Evolutionary conservation across 345 rosid species (phyloP).

Genomic region (Acer saccharum): DNA sequence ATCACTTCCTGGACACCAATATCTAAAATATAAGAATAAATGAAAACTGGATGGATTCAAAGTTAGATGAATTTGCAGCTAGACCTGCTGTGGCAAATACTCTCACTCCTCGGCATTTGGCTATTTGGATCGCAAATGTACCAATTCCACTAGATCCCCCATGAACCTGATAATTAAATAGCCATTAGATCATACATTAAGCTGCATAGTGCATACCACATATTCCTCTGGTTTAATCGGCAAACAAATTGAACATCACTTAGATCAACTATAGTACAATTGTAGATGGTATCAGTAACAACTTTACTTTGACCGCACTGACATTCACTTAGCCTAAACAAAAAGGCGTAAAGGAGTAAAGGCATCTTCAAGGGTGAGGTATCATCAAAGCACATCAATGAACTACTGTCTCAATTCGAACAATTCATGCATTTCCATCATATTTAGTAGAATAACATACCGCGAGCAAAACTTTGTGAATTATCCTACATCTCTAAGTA

Average conservation of each 20-base stretch:
- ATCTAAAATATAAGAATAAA: background rate
- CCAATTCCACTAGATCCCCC: slow-evolving; percentile 98
- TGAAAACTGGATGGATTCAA: background rate
- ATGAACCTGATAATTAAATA: slow-evolving; percentile 57
- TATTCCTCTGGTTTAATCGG: background rate
- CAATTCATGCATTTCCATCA: background rate
- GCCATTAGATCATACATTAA: slow-evolving; percentile 12
- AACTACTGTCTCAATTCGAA: background rate
- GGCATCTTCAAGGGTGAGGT: too few relatives aligned
- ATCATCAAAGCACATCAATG: background rate
- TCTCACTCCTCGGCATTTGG: slow-evolving; percentile 60
- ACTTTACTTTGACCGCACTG: background rate
- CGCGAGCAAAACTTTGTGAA: background rate
- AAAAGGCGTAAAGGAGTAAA: too few relatives aligned
- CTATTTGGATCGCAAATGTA: slow-evolving; percentile 87
- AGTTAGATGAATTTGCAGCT: background rate
- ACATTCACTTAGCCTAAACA: background rate
- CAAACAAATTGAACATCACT: background rate
- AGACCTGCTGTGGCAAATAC: slow-evolving; percentile 92
- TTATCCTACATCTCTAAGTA: background rate
- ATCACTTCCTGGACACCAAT: slow-evolving; percentile 55
- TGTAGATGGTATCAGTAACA: background rate
- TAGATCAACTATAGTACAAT: background rate
- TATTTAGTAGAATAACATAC: background rate
- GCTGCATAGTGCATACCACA: background rate